Percentiles rank a stretch among this genome's conserved stretches.
phyloP scores from a whole-genome alignment of 129 eudicot genomes.

The Escallonia rubra region DNA sequence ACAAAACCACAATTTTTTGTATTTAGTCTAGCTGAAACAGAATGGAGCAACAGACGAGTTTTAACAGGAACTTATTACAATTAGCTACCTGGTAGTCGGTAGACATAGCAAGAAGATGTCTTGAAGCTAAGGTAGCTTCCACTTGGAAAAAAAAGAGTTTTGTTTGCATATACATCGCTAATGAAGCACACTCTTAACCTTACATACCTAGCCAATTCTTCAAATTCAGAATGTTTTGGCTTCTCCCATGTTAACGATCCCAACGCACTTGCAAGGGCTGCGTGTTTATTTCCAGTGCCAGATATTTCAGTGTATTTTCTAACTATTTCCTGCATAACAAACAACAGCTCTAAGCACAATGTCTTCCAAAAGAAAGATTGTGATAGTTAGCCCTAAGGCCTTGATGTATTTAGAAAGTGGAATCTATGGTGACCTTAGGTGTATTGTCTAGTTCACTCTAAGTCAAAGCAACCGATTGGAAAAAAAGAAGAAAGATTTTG shows the following conservation, averaged over 20 bases:
- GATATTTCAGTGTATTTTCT: conserved; percentile 60
- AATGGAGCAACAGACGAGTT: background rate
- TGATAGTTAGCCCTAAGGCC: too few relatives aligned
- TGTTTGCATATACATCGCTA: background rate
- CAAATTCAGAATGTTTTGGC: conserved; percentile 68
- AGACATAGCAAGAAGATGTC: conserved; percentile 1
- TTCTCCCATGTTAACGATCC: conserved; percentile 85
- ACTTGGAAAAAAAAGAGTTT: background rate
- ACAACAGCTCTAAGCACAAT: background rate
- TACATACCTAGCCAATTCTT: conserved; percentile 65
- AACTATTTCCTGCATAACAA: conserved; percentile 55
- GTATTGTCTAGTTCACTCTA: too few relatives aligned
- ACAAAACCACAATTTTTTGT: background rate
- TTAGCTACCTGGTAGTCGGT: background rate
- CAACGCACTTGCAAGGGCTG: conserved; percentile 70
- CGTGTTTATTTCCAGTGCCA: conserved; percentile 45
- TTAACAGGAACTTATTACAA: background rate
- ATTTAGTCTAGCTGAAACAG: background rate
- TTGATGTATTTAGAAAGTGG: too few relatives aligned
- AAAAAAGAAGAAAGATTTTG: too few relatives aligned
- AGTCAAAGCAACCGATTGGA: too few relatives aligned
- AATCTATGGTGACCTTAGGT: too few relatives aligned
- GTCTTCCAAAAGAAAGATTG: too few relatives aligned
- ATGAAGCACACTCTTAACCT: background rate
- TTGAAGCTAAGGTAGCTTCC: background rate